Evolutionary conservation across 192 early-diverging fungal species (phyloP).

Genomic region (Chytriomyces hyalinus): DNA sequence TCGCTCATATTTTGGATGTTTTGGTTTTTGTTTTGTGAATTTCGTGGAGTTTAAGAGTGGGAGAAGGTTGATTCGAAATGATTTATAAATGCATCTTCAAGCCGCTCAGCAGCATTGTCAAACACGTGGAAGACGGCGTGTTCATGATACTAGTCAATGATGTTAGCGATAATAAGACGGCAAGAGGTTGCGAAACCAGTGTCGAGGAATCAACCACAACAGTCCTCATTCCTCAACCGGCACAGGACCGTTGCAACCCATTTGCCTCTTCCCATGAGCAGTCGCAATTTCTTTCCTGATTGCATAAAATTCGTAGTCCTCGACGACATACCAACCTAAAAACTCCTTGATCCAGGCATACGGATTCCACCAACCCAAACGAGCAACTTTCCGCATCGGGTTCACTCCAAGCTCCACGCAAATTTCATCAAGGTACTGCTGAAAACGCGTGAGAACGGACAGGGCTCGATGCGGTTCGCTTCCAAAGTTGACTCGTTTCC

Average conservation of each 20-base stretch:
- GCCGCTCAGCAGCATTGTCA: too few relatives aligned
- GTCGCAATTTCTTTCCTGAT: not conserved
- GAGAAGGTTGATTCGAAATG: not conserved
- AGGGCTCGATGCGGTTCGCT: not conserved
- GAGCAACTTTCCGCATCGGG: not conserved
- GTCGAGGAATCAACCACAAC: too few relatives aligned
- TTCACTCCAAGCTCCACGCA: slow-evolving; percentile 6
- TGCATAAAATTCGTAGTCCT: not conserved
- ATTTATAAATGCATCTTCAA: not conserved
- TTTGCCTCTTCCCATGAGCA: not conserved
- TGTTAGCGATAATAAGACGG: too few relatives aligned
- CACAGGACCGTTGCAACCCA: too few relatives aligned
- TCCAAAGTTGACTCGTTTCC: not conserved
- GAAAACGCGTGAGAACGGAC: not conserved
- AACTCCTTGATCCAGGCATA: not conserved
- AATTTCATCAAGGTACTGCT: slow-evolving; percentile 11
- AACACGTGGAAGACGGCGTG: too few relatives aligned
- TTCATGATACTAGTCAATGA: too few relatives aligned
- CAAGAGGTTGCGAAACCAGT: too few relatives aligned
- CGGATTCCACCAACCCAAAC: slow-evolving; percentile 12
- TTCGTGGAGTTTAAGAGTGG: not conserved
- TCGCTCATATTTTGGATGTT: too few relatives aligned
- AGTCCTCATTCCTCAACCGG: too few relatives aligned
- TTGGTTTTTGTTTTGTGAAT: not conserved
- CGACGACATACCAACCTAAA: not conserved